Evolutionary conservation across 1,284 basidiomycete species (phyloP), one percentile per base, ranked within the genome.

Genomic region (Phlebopus sp.): DNA sequence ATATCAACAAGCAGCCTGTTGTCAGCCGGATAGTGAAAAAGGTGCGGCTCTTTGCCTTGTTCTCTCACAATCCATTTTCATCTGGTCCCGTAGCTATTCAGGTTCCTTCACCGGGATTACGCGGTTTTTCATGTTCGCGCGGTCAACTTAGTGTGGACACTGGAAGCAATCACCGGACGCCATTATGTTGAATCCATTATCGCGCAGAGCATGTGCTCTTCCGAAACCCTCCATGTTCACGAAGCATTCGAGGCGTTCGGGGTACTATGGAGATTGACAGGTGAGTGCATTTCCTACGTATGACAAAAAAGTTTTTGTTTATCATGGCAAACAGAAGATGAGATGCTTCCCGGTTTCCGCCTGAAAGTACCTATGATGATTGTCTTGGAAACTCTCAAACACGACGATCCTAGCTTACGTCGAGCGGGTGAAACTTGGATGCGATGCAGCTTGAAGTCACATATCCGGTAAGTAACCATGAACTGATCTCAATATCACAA

Each of bases 371-470:
- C 95, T 0, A 79, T 98, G 78, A 85, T 94, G 73, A 81, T 87
- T 41, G 81, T 97, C 11, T 70, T 99, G 35, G 93, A 97, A 61
- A 82, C 84, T 0, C 69, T 98, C 32, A 86, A 84, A 59, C 84
- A 76, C 44, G 82, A 85, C 15, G 84, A 92, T 59, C 86, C 91
- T 1, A 72, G 73, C 47, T 67, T 88, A 14, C 82, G 86, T 25
- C 78, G 92, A 7, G 75, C 89, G 31, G 90, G 89, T 5, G 94
- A 97, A 66, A 93, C 92, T 0, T 97, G 94, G 94, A 92, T 97
- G 87, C 80, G 93, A 25, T 92, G 90, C 60, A 93, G 86, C 60
- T 74, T 96, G n/a, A 87, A 86, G 60, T 94, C 92, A 1, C 95
- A 94, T 65, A 73, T 91, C 49, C 80, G 92, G 92, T 93, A 65